phyloP scores from a whole-genome alignment of 495 filamentous ascomycete genomes.

The Ramalina intermedia region DNA sequence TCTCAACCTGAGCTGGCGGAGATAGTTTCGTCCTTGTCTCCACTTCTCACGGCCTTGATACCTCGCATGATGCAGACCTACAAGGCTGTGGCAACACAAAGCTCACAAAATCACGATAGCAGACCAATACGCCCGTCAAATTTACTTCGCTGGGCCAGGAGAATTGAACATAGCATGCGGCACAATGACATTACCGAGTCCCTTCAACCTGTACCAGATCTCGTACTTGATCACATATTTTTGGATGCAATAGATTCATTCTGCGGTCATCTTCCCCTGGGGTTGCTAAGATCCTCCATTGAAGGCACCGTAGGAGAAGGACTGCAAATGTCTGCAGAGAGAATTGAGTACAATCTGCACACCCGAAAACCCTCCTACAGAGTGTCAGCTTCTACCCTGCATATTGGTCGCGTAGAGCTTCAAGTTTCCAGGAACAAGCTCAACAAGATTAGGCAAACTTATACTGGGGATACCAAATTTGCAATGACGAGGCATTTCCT shows the following conservation, averaged over 20 bases:
- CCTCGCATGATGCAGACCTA: constrained; percentile 65
- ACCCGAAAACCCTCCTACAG: constrained; percentile 52
- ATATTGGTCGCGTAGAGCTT: constrained; percentile 52
- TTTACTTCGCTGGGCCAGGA: constrained; percentile 76
- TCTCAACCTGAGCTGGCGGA: constrained; percentile 55
- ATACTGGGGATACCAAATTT: constrained; percentile 28
- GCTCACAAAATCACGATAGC: not conserved
- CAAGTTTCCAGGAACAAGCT: constrained; percentile 23
- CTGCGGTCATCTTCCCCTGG: constrained; percentile 58
- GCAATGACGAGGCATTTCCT: constrained; percentile 60
- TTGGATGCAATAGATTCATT: constrained; percentile 84
- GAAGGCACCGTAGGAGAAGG: constrained; percentile 61
- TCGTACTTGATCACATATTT: constrained; percentile 69
- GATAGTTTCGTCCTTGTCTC: constrained; percentile 55
- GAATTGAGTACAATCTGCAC: constrained; percentile 53
- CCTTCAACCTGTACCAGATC: constrained; percentile 59
- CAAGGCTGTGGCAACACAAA: constrained; percentile 29
- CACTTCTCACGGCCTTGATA: constrained; percentile 53
- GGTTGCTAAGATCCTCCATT: constrained; percentile 42
- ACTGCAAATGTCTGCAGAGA: constrained; percentile 69
- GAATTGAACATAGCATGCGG: constrained; percentile 47
- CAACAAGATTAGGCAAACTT: constrained; percentile 25
- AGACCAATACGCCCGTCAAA: constrained; percentile 61
- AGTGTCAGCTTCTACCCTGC: constrained; percentile 40
- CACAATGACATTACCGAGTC: constrained; percentile 50